Conservation (phyloP, 225 moss, liverwort and hornwort genomes). For the Physcomitrium patens region DNA sequence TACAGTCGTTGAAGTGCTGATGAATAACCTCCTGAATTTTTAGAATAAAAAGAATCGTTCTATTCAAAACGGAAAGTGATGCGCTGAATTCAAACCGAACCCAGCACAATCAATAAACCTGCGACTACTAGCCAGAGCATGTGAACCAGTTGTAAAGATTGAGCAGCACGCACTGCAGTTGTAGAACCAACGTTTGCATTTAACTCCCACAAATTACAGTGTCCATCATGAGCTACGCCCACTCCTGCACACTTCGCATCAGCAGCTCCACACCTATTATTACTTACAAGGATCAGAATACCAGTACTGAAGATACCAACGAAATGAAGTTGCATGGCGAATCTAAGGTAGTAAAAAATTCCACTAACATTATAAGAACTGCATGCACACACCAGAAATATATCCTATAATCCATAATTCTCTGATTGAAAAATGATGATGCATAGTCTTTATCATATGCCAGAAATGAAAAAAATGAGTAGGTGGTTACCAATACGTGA, state of each 20-base stretch:
- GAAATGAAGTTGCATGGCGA: background rate
- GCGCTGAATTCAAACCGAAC: slow-evolving; percentile 48
- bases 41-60: too few relatives aligned
- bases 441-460: background rate
- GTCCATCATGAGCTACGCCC: slow-evolving; percentile 76
- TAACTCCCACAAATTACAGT: slow-evolving; percentile 72
- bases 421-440: background rate
- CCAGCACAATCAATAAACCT: slow-evolving; percentile 76
- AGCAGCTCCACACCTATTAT: slow-evolving; percentile 78
- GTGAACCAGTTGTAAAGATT: slow-evolving; percentile 86
- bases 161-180: slow-evolving; percentile 67
- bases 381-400: background rate
- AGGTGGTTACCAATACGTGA: slow-evolving; percentile 78
- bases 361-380: background rate
- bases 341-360: slow-evolving; percentile 7
- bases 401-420: background rate
- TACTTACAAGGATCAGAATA: slow-evolving; percentile 21
- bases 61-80: background rate
- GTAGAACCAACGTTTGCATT: slow-evolving; percentile 60
- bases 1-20: too few relatives aligned
- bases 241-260: slow-evolving; percentile 91
- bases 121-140: slow-evolving; percentile 81
- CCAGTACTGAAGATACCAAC: background rate
- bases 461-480: slow-evolving; percentile 14
- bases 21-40: too few relatives aligned